Evolutionary conservation across 768 basidiomycete species (phyloP), one percentile per base, ranked within the genome.

Genomic region (Pulveroboletus sp.): DNA sequence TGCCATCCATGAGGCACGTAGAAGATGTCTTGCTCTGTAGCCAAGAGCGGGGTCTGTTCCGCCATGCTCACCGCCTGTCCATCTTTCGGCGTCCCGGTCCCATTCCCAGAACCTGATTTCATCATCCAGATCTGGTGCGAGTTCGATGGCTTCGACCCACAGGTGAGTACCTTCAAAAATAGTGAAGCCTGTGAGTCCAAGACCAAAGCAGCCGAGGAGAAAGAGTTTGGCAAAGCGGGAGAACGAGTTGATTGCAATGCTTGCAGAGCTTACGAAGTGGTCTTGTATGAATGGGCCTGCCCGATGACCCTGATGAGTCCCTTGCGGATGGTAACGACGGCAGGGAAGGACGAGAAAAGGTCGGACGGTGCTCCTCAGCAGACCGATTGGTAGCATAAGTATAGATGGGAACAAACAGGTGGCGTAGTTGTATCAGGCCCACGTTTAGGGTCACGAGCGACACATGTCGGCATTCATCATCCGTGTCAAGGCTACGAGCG

Each of bases 41-140:
- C 85, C 83, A 8, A 89, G 69, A n/a, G 69, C 77, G 5, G 83
- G 75, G 63, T 89, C 85, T n/a, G 87, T 89, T 41, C 87, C 88
- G 6, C 82, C 83, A 30, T 26, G 70, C 51, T 57, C 70, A 42
- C 80, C 73, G 21, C 76, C 81, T 8, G 81, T 72, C 86, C 86
- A 89, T 45, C 71, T 71, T 46, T 83, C 82, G 15, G 71, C 71
- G 39, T 84, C 80, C 4, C 73, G 60, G 60, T 83, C 76, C 87
- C 86, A 89, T 59, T 83, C 79, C 81, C 82, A 89, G 51, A 70
- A 73, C 41, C 69, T 70, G 14, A 70, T 70, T 39, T 83, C 81
- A 35, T 73, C 66, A 55, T 88, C 82, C 37, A 56, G 55, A 43
- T 83, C 76, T 11, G 57, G 30, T 8, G 70, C 68, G 21, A 79